phyloP scores from a whole-genome alignment of 2,329 filamentous ascomycete species.

The Exophiala lecanii-corni region DNA sequence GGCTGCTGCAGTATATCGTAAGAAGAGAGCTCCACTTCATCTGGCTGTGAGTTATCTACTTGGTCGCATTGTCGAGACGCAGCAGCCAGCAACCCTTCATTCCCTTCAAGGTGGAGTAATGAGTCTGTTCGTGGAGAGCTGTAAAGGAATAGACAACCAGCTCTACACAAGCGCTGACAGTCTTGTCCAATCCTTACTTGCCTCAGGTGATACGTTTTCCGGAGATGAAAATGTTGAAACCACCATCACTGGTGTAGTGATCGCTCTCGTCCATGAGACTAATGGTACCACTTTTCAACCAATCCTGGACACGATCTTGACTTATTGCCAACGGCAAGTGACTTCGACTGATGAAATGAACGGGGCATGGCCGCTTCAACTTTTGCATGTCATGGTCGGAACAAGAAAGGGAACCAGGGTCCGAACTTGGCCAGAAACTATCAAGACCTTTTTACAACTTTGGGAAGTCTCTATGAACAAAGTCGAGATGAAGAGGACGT shows the following conservation, averaged over 20 bases:
- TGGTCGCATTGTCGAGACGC: neutral
- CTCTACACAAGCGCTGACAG: conserved; percentile 55
- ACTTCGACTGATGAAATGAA: conserved; percentile 30
- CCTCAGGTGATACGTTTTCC: conserved; percentile 36
- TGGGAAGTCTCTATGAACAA: conserved; percentile 39
- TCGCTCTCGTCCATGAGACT: conserved; percentile 78
- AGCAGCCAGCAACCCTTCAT: conserved; percentile 24
- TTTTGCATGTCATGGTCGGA: conserved; percentile 67
- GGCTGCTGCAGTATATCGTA: conserved; percentile 70
- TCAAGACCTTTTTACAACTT: conserved; percentile 50
- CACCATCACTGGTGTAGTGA: conserved; percentile 65
- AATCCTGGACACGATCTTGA: conserved; percentile 59
- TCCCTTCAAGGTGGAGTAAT: conserved; percentile 85
- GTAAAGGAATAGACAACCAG: conserved; percentile 56
- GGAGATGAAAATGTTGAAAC: conserved; percentile 45
- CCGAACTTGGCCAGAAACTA: conserved; percentile 62
- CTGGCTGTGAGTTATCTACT: conserved; percentile 61
- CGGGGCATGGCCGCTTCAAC: conserved; percentile 48
- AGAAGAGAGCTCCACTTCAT: conserved; percentile 64
- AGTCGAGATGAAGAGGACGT: conserved; percentile 3
- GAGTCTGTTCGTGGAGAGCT: conserved; percentile 83
- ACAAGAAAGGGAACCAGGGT: conserved; percentile 79
- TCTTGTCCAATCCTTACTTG: conserved; percentile 50
- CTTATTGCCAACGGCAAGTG: conserved; percentile 37
- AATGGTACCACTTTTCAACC: conserved; percentile 67